phyloP scores from a whole-genome alignment of 2,329 filamentous ascomycete species.

The Metarhizium guizhouense region DNA sequence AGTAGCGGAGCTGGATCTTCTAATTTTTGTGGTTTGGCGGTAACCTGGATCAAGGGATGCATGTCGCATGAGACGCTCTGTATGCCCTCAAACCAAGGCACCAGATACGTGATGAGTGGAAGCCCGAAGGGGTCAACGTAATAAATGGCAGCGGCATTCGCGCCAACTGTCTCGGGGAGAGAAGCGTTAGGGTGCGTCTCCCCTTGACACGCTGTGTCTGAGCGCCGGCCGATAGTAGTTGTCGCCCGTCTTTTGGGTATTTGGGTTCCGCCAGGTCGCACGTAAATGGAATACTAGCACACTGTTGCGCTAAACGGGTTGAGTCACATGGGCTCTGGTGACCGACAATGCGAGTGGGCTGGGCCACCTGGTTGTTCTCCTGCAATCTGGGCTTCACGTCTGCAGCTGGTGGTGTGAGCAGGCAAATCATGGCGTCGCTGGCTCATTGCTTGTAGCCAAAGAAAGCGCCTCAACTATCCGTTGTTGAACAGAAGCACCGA shows the following conservation, averaged over 20 bases:
- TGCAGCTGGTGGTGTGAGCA: neutral
- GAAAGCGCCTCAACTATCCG: too few species aligned
- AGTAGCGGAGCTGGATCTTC: too few species aligned
- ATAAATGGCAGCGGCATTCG: neutral
- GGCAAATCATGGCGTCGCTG: neutral
- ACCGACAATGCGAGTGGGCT: slow-evolving; percentile 9
- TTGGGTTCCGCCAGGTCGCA: neutral
- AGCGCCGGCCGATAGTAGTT: neutral
- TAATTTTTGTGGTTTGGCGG: neutral
- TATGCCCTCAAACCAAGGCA: neutral
- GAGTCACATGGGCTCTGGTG: slow-evolving; percentile 8
- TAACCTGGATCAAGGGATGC: neutral
- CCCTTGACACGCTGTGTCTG: neutral
- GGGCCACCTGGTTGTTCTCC: slow-evolving; percentile 3
- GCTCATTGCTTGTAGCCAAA: too few species aligned
- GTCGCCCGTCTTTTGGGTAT: neutral
- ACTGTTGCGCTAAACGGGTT: slow-evolving; percentile 4
- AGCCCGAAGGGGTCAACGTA: neutral
- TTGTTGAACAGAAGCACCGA: too few species aligned
- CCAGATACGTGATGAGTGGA: neutral
- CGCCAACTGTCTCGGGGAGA: neutral
- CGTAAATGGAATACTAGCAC: neutral
- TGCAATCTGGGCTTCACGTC: neutral
- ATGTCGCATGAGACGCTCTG: neutral
- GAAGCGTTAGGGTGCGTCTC: neutral